Conservation (phyloP, 177 flowering plant genomes). For the Vitis hybrid region DNA sequence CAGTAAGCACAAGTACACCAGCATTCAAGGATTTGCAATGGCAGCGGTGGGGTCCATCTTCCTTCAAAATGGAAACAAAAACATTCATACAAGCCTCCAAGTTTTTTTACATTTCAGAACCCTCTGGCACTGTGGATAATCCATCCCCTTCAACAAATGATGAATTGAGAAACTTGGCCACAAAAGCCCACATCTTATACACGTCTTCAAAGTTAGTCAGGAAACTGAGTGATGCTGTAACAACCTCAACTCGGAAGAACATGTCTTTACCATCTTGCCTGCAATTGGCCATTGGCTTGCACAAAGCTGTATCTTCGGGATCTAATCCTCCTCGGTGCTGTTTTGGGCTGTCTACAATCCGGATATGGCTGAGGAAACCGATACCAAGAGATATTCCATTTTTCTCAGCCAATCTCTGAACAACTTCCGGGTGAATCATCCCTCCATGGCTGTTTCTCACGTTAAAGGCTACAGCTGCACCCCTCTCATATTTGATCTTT, state of each 20-base stretch:
- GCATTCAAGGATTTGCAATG: constrained; percentile 5
- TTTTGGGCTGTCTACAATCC: constrained; percentile 34
- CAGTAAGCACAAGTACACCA: no score
- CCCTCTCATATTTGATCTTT: constrained; percentile 69
- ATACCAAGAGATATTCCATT: constrained; percentile 61
- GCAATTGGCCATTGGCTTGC: constrained; percentile 42
- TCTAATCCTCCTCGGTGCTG: constrained; percentile 29
- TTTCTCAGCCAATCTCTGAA: constrained; percentile 56
- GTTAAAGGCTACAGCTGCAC: constrained; percentile 69
- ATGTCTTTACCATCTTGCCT: constrained; percentile 33
- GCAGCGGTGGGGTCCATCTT: constrained; percentile 12
- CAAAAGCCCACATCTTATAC: constrained; percentile 69
- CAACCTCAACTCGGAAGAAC: constrained; percentile 59
- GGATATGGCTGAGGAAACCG: constrained; percentile 65
- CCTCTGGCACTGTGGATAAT: constrained; percentile 40
- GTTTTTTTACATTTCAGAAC: constrained; percentile 26
- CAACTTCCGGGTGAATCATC: constrained; percentile 47
- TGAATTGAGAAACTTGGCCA: constrained; percentile 68
- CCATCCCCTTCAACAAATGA: constrained; percentile 32
- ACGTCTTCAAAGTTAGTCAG: constrained; percentile 78
- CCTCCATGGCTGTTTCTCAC: constrained; percentile 35
- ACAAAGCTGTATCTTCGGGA: constrained; percentile 36
- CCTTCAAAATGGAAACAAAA: constrained; percentile 3
- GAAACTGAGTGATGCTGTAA: constrained; percentile 71
- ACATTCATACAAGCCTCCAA: not conserved